phyloP scores from a whole-genome alignment of 352 stramenopile genomes.

The Phytophthora hibernalis region DNA sequence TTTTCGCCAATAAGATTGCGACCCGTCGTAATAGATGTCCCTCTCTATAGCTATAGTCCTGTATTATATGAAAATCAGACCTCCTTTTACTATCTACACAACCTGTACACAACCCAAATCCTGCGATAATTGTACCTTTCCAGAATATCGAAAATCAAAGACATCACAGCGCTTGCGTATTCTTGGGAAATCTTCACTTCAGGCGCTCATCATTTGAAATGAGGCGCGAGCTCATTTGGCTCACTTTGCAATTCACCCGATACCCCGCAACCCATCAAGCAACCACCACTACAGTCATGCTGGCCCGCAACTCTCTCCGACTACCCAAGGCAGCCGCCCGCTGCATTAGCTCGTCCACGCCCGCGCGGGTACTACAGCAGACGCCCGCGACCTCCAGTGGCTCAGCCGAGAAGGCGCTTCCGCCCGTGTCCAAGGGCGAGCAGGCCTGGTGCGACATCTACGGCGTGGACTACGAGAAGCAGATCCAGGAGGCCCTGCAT shows the following conservation, averaged over 20 bases:
- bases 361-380: conserved; percentile 49
- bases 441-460: conserved; percentile 83
- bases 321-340: conserved; percentile 37
- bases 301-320: conserved; percentile 36
- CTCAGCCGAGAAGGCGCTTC: conserved; percentile 20
- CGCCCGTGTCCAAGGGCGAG: conserved; percentile 53
- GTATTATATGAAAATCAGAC: neutral
- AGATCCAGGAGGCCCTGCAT: conserved; percentile 66
- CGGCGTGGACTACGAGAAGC: conserved; percentile 75
- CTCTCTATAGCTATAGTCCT: neutral
- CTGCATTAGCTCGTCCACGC: conserved; percentile 41
- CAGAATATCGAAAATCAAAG: neutral
- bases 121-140: neutral
- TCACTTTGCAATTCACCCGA: conserved; percentile 38
- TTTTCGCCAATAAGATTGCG: conserved; percentile 15
- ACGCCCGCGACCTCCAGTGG: conserved; percentile 22
- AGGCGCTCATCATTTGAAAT: conserved; percentile 21
- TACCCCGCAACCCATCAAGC: conserved; percentile 4
- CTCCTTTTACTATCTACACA: neutral
- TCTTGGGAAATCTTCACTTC: conserved; percentile 3
- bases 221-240: conserved; percentile 2
- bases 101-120: neutral
- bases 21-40: too few relatives aligned
- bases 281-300: conserved; percentile 27
- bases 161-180: conserved; percentile 16